A percentile compares a stretch with the other conserved stretches of the same genome.
Evolutionary conservation across 306 rosid genomes (phyloP).

Genomic region (Pyrus betulifolia): DNA sequence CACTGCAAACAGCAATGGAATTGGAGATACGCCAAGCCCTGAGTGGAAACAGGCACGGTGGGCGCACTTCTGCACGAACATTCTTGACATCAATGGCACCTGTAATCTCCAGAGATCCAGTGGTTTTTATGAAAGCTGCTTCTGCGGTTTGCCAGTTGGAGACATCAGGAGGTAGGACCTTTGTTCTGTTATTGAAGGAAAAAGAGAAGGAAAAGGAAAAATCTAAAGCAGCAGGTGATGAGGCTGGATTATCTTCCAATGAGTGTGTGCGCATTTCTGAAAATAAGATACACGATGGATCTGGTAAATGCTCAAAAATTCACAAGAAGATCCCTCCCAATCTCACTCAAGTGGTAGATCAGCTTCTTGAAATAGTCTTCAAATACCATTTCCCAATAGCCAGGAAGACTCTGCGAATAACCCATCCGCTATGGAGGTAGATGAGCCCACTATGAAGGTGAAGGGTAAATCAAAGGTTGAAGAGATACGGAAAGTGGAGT

Average conservation of each 20-base stretch:
- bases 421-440: too few species aligned
- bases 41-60: slow-evolving; percentile 76
- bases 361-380: slow-evolving; percentile 87
- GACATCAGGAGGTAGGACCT: slow-evolving; percentile 83
- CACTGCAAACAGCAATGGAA: slow-evolving; percentile 95
- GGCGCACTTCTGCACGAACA: slow-evolving; percentile 65
- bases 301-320: slow-evolving; percentile 69
- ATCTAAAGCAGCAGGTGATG: slow-evolving; percentile 51
- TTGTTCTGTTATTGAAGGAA: slow-evolving; percentile 69
- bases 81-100: slow-evolving; percentile 89
- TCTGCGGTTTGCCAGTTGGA: slow-evolving; percentile 87
- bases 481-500: too few species aligned
- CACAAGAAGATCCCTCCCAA: slow-evolving; percentile 88
- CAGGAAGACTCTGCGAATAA: too few species aligned
- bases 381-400: too few species aligned
- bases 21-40: slow-evolving; percentile 83
- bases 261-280: slow-evolving; percentile 77
- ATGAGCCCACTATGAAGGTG: too few species aligned
- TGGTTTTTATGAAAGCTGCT: slow-evolving; percentile 88
- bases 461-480: too few species aligned
- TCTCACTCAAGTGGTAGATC: slow-evolving; percentile 93
- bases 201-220: slow-evolving; percentile 91
- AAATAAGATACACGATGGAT: slow-evolving; percentile 70
- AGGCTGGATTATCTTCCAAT: slow-evolving; percentile 60
- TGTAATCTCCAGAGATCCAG: slow-evolving; percentile 94